Base-by-base conservation (phyloP, 352 stramenopile genomes). In the Globisporangium cystogenes region DNA sequence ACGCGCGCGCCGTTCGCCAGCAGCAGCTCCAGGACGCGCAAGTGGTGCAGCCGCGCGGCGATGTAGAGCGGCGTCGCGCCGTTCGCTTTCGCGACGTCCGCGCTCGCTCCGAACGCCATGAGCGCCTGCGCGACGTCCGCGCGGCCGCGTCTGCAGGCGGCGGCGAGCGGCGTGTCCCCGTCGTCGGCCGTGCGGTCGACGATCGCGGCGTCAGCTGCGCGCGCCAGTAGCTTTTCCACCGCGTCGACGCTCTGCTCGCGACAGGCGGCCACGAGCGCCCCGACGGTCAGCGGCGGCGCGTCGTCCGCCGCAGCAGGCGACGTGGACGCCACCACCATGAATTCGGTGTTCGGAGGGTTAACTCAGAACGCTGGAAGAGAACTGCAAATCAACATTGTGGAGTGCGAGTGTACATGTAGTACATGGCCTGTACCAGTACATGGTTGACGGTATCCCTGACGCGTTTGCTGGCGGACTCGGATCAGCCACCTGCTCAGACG, bases 21-120 rank as follows among this genome's bases (percentile, higher is more conserved):
- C 2, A 45, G n/a, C 21, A 26, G 8, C 7, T 45, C n/a, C 40
- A 27, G 20, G 8, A 45, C 40, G n/a, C 11, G 7, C 21, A 12
- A 4, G 20, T 26, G 20, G n/a, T 14, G 5, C 20, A 27, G 8
- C 6, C 20, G 20, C 40, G 40, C 40, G 2, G 40, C 40, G 23
- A 45, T 27, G 40, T 45, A 45, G 23, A 45, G 40, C 40, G 40
- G 40, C n/a, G 40, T 45, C 40, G 40, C 20, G 12, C 20, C 20
- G 20, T 27, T 45, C 40, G 40, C n/a, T 27, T 45, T 45, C 40
- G 40, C 20, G 8, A 8, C n/a, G 20, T 45, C 40, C 10, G 23
- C 20, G 14, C 20, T 26, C 40, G 40, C 40, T 3, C 40, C 40
- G 21, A 27, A 14, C 11, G 26, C n/a, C 11, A 45, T 3, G n/a